Conservation (phyloP, 1,284 basidiomycete genomes). For the Cerrena zonata region DNA sequence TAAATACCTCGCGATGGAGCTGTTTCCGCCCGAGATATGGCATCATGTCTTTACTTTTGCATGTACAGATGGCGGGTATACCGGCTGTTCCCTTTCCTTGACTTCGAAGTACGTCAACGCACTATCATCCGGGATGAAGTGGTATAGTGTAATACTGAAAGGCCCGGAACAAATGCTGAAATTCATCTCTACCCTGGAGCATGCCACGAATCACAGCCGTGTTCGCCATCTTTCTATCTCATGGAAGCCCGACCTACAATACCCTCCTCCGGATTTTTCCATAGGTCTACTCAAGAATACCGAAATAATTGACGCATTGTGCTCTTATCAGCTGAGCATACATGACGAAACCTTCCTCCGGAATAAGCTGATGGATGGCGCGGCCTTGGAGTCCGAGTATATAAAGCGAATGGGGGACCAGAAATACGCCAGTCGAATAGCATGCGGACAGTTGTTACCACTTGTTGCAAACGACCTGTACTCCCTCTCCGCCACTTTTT, state of each 20-base stretch:
- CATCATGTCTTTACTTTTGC: slow-evolving; percentile 12
- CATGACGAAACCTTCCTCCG: not conserved
- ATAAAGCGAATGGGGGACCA: not conserved
- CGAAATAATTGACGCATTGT: not conserved
- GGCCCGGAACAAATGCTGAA: not conserved
- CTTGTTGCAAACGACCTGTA: not conserved
- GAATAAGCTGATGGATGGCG: not conserved
- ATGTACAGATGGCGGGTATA: slow-evolving; percentile 14
- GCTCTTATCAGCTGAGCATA: not conserved
- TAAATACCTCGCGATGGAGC: slow-evolving; percentile 14
- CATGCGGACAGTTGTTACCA: not conserved
- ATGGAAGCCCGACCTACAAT: not conserved
- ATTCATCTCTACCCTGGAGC: slow-evolving; percentile 4
- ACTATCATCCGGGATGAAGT: not conserved
- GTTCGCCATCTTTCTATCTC: not conserved
- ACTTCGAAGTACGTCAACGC: slow-evolving; percentile 4
- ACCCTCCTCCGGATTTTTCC: not conserved
- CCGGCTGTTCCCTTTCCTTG: slow-evolving; percentile 12
- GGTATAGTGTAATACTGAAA: slow-evolving; percentile 1
- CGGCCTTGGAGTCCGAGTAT: not conserved
- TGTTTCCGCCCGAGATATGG: slow-evolving; percentile 12
- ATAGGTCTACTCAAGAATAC: not conserved
- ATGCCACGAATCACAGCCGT: not conserved
- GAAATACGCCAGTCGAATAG: not conserved
- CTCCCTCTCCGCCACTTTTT: not conserved